These are phyloP conservation scores for Gastrolobium villosum DNA, from an alignment of 306 rosid genomes.

Conservation along the genomic window DNA sequence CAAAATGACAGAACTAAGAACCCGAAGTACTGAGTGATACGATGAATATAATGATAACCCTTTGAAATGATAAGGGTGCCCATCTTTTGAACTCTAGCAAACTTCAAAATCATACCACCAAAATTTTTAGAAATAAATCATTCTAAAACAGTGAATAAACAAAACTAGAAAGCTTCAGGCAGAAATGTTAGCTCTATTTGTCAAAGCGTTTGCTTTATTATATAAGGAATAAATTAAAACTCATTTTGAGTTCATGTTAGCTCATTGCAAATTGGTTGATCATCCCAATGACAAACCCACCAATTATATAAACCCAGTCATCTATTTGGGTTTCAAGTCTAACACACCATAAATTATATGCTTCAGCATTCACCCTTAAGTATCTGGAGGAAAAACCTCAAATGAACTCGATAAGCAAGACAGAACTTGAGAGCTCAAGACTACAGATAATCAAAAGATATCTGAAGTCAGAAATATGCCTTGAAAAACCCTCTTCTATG, in stretches of 20 bases:
- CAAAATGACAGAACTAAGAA: constrained; percentile 8
- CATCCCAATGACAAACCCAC: constrained; percentile 29
- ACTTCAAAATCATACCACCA: constrained; percentile 11
- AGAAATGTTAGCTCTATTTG: constrained; percentile 6
- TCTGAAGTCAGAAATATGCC: constrained; percentile 56
- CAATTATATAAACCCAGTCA: constrained; percentile 40
- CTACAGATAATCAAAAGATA: constrained; percentile 52
- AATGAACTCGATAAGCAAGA: constrained; percentile 53
- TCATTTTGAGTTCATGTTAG: constrained; percentile 40
- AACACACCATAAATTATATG: constrained; percentile 39
- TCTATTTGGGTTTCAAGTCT: constrained; percentile 42
- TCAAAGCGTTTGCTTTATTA: constrained; percentile 42
- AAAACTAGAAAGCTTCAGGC: constrained; percentile 28
- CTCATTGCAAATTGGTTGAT: constrained; percentile 41
- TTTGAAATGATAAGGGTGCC: background rate
- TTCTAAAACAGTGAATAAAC: constrained; percentile 8
- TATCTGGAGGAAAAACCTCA: constrained; percentile 54
- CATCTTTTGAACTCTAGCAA: background rate
- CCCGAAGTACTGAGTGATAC: background rate
- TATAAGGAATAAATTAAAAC: constrained; percentile 40
- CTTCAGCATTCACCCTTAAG: constrained; percentile 47
- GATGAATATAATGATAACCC: background rate
- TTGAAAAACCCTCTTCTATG: constrained; percentile 47
- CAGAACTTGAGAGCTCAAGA: constrained; percentile 54
- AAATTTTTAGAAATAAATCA: background rate